phyloP scores from a whole-genome alignment of 2,329 filamentous ascomycete species.

The Nemania diffusa region DNA sequence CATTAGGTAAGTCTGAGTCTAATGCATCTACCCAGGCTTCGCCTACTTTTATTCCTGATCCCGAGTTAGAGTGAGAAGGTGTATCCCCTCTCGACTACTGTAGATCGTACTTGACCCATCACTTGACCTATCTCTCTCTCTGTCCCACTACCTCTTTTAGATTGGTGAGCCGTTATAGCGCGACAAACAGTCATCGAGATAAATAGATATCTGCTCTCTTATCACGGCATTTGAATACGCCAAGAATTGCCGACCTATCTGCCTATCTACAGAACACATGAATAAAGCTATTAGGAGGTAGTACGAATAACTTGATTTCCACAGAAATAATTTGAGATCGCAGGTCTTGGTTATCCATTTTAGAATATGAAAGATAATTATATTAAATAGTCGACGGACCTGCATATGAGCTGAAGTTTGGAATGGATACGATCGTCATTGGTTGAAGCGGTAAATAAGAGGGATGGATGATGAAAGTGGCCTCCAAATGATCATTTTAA shows the following conservation, averaged over 20 bases:
- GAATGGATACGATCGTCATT: slow-evolving; percentile 7
- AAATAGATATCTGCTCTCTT: background rate
- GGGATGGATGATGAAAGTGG: background rate
- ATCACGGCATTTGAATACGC: background rate
- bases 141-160: background rate
- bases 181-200: background rate
- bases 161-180: background rate
- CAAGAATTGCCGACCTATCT: background rate
- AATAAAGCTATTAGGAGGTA: background rate
- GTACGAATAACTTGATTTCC: too few species aligned
- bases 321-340: too few species aligned
- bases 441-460: slow-evolving; percentile 14
- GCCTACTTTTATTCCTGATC: background rate
- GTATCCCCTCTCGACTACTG: background rate
- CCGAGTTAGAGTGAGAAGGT: background rate
- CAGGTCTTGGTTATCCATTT: too few species aligned
- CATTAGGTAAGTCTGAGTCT: background rate
- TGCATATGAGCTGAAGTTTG: slow-evolving; percentile 17
- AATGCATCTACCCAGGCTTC: background rate
- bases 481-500: background rate
- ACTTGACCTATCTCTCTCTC: background rate
- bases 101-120: background rate
- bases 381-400: background rate
- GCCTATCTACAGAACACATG: background rate
- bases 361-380: too few species aligned